A percentile compares a stretch with the other conserved stretches of the same genome.
These are phyloP conservation scores for Nemania serpens DNA, from an alignment of 2,329 filamentous ascomycete genomes.

Conservation along the genomic window DNA sequence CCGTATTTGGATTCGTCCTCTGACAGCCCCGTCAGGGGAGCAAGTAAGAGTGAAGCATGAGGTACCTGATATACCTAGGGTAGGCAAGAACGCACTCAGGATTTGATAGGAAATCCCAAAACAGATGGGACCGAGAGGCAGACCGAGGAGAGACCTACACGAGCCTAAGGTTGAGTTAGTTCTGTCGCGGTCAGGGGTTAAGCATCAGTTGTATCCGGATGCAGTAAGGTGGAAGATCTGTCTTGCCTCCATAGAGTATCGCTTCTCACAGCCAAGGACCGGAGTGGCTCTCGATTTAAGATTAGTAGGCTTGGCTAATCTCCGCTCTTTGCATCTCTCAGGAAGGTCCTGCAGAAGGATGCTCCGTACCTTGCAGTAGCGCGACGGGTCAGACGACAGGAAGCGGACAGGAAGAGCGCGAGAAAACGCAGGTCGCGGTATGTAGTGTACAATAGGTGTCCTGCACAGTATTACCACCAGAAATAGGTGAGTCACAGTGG, in stretches of 20 bases:
- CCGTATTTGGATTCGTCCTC: constrained; percentile 10
- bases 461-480: not conserved
- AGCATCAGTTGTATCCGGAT: not conserved
- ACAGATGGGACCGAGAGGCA: constrained; percentile 27
- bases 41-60: not conserved
- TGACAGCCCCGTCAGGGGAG: constrained; percentile 17
- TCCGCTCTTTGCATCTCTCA: constrained; percentile 7
- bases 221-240: constrained; percentile 20
- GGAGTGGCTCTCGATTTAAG: constrained; percentile 25
- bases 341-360: constrained; percentile 24
- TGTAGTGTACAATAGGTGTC: too few relatives aligned
- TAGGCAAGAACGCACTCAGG: not conserved
- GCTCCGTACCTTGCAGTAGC: constrained; percentile 30
- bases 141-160: constrained; percentile 16
- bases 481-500: not conserved
- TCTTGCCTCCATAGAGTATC: not conserved
- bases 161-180: not conserved
- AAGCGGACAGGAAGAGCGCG: not conserved
- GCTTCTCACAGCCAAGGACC: constrained; percentile 12
- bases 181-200: constrained; percentile 8
- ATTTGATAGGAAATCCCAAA: constrained; percentile 13
- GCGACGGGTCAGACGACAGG: not conserved
- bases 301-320: constrained; percentile 22
- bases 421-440: constrained; percentile 16
- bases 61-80: not conserved